These are phyloP conservation scores for Cryphonectria radicalis DNA, from an alignment of 2,329 filamentous ascomycete genomes.

Conservation along the genomic window DNA sequence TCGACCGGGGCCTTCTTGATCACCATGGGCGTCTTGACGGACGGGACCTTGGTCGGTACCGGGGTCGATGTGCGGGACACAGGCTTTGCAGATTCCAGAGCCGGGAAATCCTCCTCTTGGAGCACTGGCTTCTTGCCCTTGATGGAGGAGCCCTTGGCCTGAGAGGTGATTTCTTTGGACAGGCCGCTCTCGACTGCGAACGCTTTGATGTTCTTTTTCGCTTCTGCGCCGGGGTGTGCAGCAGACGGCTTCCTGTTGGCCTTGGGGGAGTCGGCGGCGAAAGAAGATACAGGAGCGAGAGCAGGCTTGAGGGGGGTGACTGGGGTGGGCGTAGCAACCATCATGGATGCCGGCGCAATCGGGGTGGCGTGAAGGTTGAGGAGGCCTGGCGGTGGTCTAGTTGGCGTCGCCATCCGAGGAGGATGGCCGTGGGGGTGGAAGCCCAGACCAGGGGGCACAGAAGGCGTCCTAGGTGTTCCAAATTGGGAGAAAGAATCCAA, in stretches of 20 bases:
- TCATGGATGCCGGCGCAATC: conserved; percentile 20
- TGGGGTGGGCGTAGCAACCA: conserved; percentile 33
- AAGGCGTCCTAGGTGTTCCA: conserved; percentile 10
- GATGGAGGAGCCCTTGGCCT: conserved; percentile 36
- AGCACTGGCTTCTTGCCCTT: conserved; percentile 44
- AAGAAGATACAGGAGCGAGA: conserved; percentile 31
- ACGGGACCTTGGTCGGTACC: conserved; percentile 38
- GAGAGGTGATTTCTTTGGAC: conserved; percentile 50
- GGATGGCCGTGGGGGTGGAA: conserved; percentile 24
- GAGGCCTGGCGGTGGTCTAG: conserved; percentile 29
- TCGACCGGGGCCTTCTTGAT: conserved; percentile 39
- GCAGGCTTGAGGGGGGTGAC: conserved; percentile 41
- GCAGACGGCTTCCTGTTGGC: conserved; percentile 33
- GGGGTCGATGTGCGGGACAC: conserved; percentile 36
- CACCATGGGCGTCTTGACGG: conserved; percentile 39
- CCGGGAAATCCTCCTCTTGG: conserved; percentile 67
- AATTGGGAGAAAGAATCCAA: conserved; percentile 15
- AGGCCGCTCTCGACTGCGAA: conserved; percentile 51
- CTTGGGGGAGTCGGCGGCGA: conserved; percentile 30
- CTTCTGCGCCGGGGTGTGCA: conserved; percentile 30
- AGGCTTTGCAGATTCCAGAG: conserved; percentile 53
- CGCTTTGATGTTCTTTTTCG: conserved; percentile 44
- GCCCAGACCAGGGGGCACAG: conserved; percentile 28
- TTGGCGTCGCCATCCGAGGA: conserved; percentile 28
- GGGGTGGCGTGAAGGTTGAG: conserved; percentile 23